These are phyloP conservation scores for Byssochlamys sp. DNA, from an alignment of 2,329 filamentous ascomycete genomes.

Conservation along the genomic window DNA sequence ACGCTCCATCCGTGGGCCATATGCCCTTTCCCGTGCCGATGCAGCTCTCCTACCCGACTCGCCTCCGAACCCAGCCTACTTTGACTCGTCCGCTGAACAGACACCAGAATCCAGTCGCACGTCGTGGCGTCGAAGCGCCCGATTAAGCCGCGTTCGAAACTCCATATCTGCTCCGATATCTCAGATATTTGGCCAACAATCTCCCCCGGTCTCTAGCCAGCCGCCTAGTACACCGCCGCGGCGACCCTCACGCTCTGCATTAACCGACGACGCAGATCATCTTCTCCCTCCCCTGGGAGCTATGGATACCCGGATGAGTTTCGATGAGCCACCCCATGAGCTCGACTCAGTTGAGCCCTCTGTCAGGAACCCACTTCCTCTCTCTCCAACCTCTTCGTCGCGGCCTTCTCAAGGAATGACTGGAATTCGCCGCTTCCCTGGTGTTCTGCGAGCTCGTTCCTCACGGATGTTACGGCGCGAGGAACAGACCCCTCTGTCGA, in stretches of 20 bases:
- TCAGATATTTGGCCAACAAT: conserved; percentile 34
- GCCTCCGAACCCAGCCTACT: conserved; percentile 16
- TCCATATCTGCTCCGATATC: conserved; percentile 36
- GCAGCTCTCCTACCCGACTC: conserved; percentile 21
- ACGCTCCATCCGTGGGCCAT: conserved; percentile 30
- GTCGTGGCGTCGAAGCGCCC: conserved; percentile 31
- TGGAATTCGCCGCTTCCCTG: conserved; percentile 30
- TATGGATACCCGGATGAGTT: conserved; percentile 33
- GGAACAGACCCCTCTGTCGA: conserved; percentile 54
- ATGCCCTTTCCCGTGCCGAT: conserved; percentile 30
- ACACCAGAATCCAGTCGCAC: conserved; percentile 20
- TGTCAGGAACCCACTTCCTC: conserved; percentile 19
- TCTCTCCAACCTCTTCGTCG: conserved; percentile 15
- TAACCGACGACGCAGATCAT: conserved; percentile 23
- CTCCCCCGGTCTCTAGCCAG: conserved; percentile 16
- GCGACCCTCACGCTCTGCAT: conserved; percentile 19
- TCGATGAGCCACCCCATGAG: conserved; percentile 30
- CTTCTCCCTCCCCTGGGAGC: conserved; percentile 26
- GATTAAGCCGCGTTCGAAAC: conserved; percentile 34
- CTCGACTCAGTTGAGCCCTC: conserved; percentile 35
- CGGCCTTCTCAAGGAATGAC: conserved; percentile 22
- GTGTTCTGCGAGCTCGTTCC: conserved; percentile 43
- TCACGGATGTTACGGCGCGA: conserved; percentile 46
- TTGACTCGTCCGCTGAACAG: conserved; percentile 17
- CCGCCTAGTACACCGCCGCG: conserved; percentile 17